Evolutionary conservation across 1,284 basidiomycete species (phyloP).

Genomic region (Sanguinoderma infundibulare): DNA sequence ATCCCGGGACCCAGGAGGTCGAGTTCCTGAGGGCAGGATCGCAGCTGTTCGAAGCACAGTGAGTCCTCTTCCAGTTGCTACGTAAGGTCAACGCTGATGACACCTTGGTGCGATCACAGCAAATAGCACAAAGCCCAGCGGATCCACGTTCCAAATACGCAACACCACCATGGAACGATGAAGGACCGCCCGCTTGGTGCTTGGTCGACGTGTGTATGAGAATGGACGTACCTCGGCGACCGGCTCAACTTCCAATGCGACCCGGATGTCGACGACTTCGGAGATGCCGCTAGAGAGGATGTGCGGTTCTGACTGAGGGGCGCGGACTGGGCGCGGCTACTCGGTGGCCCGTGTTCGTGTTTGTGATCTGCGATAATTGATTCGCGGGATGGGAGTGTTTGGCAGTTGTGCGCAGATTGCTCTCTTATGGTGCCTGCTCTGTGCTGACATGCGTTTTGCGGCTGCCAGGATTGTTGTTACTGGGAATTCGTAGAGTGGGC

Average conservation of each 20-base stretch:
- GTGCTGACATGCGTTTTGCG: too few relatives aligned
- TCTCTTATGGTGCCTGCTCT: too few relatives aligned
- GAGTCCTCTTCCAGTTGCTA: too few relatives aligned
- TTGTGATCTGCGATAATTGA: neutral
- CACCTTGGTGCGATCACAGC: too few relatives aligned
- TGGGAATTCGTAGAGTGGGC: too few relatives aligned
- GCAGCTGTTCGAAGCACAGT: conserved; percentile 4
- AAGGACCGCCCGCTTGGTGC: conserved; percentile 8
- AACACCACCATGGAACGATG: neutral
- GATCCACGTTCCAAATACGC: too few relatives aligned
- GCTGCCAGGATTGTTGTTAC: too few relatives aligned
- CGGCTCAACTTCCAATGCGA: conserved; percentile 13
- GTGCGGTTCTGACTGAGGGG: conserved; percentile 6
- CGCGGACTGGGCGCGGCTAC: conserved; percentile 6
- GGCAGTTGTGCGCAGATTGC: too few relatives aligned
- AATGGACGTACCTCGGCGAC: conserved; percentile 4
- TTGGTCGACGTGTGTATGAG: conserved; percentile 5
- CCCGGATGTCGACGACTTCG: neutral
- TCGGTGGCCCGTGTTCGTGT: neutral
- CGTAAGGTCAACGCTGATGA: too few relatives aligned
- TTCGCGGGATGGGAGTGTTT: too few relatives aligned
- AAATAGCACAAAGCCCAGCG: too few relatives aligned
- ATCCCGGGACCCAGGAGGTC: conserved; percentile 4
- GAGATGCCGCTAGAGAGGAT: neutral
- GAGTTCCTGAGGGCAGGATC: conserved; percentile 9